Conservation (phyloP, 2,329 filamentous ascomycete genomes). For the Drechslerella dactyloides region DNA sequence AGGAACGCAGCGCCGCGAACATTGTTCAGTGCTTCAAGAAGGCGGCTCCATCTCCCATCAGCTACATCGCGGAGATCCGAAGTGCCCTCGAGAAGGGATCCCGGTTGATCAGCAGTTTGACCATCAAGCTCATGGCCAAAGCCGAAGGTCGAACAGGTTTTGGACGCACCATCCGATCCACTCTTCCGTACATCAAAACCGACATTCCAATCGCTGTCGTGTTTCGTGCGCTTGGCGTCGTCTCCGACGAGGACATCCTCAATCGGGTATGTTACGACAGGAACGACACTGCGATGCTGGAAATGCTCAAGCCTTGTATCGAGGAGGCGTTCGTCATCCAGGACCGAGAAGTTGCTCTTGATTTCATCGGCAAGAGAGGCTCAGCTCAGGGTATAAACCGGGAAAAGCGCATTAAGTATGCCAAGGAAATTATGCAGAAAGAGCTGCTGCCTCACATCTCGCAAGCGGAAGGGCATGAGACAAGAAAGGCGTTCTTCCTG, state of each 20-base stretch:
- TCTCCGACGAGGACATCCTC: slow-evolving; percentile 96
- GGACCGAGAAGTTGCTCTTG: slow-evolving; percentile 89
- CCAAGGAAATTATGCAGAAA: slow-evolving; percentile 93
- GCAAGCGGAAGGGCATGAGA: slow-evolving; percentile 91
- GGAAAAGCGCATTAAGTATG: slow-evolving; percentile 89
- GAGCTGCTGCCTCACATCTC: slow-evolving; percentile 97
- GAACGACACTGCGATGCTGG: slow-evolving; percentile 93
- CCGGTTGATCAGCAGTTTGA: slow-evolving; percentile 87
- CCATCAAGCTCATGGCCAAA: slow-evolving; percentile 87
- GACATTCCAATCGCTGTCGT: slow-evolving; percentile 95
- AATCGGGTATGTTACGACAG: slow-evolving; percentile 97
- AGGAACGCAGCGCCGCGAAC: slow-evolving; percentile 96
- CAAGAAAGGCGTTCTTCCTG: slow-evolving; percentile 94
- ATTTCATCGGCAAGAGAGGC: slow-evolving; percentile 93
- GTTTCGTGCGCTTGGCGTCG: slow-evolving; percentile 91
- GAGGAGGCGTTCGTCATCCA: slow-evolving; percentile 97
- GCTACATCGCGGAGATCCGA: slow-evolving; percentile 92
- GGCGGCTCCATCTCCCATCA: slow-evolving; percentile 86
- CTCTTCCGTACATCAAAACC: slow-evolving; percentile 88
- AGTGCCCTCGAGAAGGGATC: slow-evolving; percentile 97
- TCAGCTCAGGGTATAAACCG: slow-evolving; percentile 75
- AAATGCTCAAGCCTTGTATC: slow-evolving; percentile 95
- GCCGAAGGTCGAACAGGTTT: slow-evolving; percentile 76
- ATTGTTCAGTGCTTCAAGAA: slow-evolving; percentile 99
- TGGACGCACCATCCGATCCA: slow-evolving; percentile 86